Evolutionary conservation across 768 basidiomycete species (phyloP), one percentile per base, ranked within the genome.

Genomic region (Boletus vermiculosoides): DNA sequence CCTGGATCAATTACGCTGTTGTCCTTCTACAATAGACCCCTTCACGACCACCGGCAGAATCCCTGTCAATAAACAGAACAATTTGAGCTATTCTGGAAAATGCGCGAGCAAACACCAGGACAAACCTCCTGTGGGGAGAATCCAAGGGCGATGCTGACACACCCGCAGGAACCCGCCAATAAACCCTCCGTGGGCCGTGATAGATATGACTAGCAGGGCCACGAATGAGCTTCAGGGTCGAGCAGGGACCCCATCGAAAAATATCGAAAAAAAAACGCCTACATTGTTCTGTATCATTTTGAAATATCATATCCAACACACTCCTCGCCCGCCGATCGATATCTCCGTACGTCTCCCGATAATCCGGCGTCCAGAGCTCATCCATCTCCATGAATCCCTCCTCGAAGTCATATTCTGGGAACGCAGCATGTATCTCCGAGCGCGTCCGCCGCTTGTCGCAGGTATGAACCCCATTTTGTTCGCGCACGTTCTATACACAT

Each of bases 81-180:
- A 25, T 11, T 52, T 20, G 49, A 50, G 9, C 25, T 5, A 16
- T 8, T 10, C 23, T 33, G 10, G 13, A 22, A 23, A 20, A 20
- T 20, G 18, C 36, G 23, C n/a, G 12, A 22, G 22, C 18, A 8
- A 36, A 9, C 5, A 16, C 36, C 2, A n/a, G 16, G 31, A 69
- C 80, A 52, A 56, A 88, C 88, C 88, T 75, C 88, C 88, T 1
- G 86, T 88, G 3, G 83, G 80, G 33, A 90, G 66, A 7, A 65
- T 49, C 65, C 80, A 83, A 15, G 55, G 58, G 0, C 66, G 64
- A 25, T 83, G 77, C 0, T 77, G 77, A 22, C 83, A 69, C 0
- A 76, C 72, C 3, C 66, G 70, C 63, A 88, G 63, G 54, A 88
- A 80, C 1, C 79, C 83, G 44, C 79, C 75, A 45, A 86, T 83